A percentile compares a stretch with the other conserved stretches of the same genome.
Conservation (phyloP, 2,329 filamentous ascomycete genomes). For the Zasmidium angulare region DNA sequence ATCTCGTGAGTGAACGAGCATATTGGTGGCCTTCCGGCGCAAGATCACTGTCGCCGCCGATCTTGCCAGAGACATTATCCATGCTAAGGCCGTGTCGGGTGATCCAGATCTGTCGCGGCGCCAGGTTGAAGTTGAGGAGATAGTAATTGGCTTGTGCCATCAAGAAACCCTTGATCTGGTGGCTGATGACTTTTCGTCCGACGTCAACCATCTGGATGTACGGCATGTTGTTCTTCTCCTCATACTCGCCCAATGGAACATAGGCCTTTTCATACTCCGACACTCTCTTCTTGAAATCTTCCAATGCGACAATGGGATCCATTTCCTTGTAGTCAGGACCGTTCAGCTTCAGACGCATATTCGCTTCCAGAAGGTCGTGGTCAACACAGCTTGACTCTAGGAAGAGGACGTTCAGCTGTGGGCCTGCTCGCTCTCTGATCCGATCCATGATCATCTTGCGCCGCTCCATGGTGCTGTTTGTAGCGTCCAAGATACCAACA, state of each 20-base stretch:
- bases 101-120: slow-evolving; percentile 96
- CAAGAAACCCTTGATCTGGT: slow-evolving; percentile 87
- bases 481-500: slow-evolving; percentile 94
- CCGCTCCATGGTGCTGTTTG: slow-evolving; percentile 88
- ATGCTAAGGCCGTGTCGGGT: slow-evolving; percentile 88
- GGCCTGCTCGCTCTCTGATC: slow-evolving; percentile 79
- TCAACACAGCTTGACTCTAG: slow-evolving; percentile 93
- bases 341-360: slow-evolving; percentile 94
- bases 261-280: slow-evolving; percentile 93
- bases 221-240: slow-evolving; percentile 86
- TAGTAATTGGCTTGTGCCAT: slow-evolving; percentile 92
- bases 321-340: slow-evolving; percentile 95
- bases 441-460: slow-evolving; percentile 73
- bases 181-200: slow-evolving; percentile 86
- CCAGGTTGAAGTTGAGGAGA: slow-evolving; percentile 93
- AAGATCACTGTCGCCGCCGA: slow-evolving; percentile 85
- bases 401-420: slow-evolving; percentile 84
- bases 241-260: slow-evolving; percentile 71
- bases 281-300: slow-evolving; percentile 90
- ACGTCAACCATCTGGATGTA: slow-evolving; percentile 99
- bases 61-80: slow-evolving; percentile 83
- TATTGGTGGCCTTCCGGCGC: slow-evolving; percentile 79
- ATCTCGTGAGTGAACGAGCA: slow-evolving; percentile 73
- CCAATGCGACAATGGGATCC: slow-evolving; percentile 79
- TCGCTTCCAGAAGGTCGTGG: slow-evolving; percentile 79